These are phyloP conservation scores for Fulvia fulva DNA, from an alignment of 2,329 filamentous ascomycete genomes.

Conservation along the genomic window DNA sequence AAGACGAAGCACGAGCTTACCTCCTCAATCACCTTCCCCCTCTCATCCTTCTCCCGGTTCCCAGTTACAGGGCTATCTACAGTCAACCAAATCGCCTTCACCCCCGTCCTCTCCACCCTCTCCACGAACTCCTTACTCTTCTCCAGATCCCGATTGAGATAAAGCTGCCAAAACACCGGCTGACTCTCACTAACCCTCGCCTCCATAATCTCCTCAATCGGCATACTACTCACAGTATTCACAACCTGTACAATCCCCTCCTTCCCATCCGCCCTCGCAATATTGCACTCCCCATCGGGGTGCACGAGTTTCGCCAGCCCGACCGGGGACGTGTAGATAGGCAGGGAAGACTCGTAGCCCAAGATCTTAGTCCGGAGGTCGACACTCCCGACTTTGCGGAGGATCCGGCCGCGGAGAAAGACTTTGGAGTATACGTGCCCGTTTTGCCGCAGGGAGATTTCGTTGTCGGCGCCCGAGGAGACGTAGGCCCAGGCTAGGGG, in stretches of 20 bases:
- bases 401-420: constrained; percentile 42
- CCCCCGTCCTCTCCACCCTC: constrained; percentile 45
- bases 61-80: constrained; percentile 56
- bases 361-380: constrained; percentile 32
- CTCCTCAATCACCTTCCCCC: constrained; percentile 35
- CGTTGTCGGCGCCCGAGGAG: constrained; percentile 46
- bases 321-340: constrained; percentile 35
- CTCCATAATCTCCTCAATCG: constrained; percentile 29
- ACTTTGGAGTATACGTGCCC: constrained; percentile 38
- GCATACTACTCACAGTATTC: constrained; percentile 28
- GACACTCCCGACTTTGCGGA: constrained; percentile 37
- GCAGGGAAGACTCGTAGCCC: constrained; percentile 27
- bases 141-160: constrained; percentile 52
- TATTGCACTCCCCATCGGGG: constrained; percentile 31
- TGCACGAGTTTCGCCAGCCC: constrained; percentile 32
- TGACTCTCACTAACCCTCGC: constrained; percentile 24
- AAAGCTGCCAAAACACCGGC: constrained; percentile 56
- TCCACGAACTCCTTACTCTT: constrained; percentile 49
- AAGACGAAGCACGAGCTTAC: background rate
- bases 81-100: constrained; percentile 55
- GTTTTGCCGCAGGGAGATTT: constrained; percentile 42
- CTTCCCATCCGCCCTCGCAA: constrained; percentile 26
- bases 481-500: constrained; percentile 43
- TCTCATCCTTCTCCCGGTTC: constrained; percentile 49
- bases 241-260: constrained; percentile 29